Evolutionary conservation across 495 filamentous ascomycete species (phyloP).

Genomic region (Venustampulla echinocandica): DNA sequence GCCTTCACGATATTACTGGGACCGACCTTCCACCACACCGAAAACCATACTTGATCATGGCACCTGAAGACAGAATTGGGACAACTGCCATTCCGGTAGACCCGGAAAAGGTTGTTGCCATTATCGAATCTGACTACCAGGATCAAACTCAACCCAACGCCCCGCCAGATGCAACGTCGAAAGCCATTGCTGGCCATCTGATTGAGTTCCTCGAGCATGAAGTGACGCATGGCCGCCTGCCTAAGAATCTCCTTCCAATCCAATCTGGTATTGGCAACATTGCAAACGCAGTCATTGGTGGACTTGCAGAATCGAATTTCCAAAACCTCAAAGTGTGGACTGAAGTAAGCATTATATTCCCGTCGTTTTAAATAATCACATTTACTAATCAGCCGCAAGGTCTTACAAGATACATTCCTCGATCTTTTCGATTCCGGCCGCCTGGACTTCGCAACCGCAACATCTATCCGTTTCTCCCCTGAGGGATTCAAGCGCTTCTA

Average conservation of each 20-base stretch:
- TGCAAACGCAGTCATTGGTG: conserved; percentile 85
- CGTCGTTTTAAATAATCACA: neutral
- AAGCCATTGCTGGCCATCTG: conserved; percentile 67
- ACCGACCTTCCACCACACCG: conserved; percentile 69
- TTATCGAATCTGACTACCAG: conserved; percentile 76
- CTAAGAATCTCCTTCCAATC: conserved; percentile 68
- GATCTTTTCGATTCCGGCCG: conserved; percentile 88
- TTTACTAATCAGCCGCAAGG: conserved; percentile 23
- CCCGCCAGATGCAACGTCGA: conserved; percentile 63
- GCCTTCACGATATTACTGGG: conserved; percentile 86
- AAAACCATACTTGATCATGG: conserved; percentile 83
- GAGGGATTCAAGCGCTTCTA: conserved; percentile 92
- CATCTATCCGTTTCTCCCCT: conserved; percentile 84
- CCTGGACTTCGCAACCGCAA: conserved; percentile 86
- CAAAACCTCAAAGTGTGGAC: conserved; percentile 87
- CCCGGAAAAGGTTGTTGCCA: conserved; percentile 76
- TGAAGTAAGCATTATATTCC: conserved; percentile 34
- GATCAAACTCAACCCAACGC: conserved; percentile 74
- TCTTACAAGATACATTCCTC: conserved; percentile 88
- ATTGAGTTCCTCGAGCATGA: conserved; percentile 83
- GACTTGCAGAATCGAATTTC: conserved; percentile 77
- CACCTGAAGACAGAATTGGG: conserved; percentile 71
- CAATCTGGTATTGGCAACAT: conserved; percentile 93
- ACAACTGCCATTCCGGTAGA: conserved; percentile 80
- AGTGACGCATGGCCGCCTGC: conserved; percentile 67